phyloP scores from a whole-genome alignment of 805 yeast genomes.

The Starmerella etchellsii region DNA sequence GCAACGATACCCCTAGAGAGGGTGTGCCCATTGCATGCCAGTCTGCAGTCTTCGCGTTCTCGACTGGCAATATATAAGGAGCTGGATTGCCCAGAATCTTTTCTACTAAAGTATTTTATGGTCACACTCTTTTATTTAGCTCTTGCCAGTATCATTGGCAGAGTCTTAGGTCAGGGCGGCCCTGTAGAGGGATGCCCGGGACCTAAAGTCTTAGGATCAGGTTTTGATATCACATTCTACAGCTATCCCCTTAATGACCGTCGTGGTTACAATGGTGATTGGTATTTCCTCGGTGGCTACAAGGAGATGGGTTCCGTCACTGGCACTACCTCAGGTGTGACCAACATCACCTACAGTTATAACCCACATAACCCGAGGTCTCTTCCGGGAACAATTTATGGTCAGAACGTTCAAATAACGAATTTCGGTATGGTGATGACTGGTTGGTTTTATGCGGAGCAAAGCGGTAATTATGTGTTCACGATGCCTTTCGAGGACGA shows the following conservation, averaged over 20 bases:
- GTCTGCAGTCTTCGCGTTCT: too few species aligned
- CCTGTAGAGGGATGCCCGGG: constrained; percentile 2
- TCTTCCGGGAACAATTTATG: neutral
- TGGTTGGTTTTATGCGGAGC: constrained; percentile 1
- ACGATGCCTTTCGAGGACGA: neutral
- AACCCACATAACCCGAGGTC: neutral
- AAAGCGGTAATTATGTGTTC: constrained; percentile 2
- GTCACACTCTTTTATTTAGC: too few species aligned
- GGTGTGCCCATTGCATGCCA: too few species aligned
- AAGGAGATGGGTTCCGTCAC: neutral
- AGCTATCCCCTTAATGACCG: neutral
- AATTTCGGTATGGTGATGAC: constrained; percentile 1
- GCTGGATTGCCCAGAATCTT: too few species aligned
- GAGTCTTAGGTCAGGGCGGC: neutral
- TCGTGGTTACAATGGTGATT: neutral
- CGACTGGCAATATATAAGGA: too few species aligned
- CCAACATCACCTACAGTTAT: neutral
- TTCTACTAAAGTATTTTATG: too few species aligned
- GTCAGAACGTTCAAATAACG: neutral
- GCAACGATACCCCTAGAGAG: too few species aligned
- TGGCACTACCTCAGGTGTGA: neutral
- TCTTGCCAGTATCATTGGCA: neutral
- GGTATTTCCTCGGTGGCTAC: neutral
- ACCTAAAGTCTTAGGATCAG: neutral
- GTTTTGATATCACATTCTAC: constrained; percentile 1